These are phyloP conservation scores for Aspergillus kassunensis DNA, from an alignment of 495 filamentous ascomycete genomes.

Conservation along the genomic window DNA sequence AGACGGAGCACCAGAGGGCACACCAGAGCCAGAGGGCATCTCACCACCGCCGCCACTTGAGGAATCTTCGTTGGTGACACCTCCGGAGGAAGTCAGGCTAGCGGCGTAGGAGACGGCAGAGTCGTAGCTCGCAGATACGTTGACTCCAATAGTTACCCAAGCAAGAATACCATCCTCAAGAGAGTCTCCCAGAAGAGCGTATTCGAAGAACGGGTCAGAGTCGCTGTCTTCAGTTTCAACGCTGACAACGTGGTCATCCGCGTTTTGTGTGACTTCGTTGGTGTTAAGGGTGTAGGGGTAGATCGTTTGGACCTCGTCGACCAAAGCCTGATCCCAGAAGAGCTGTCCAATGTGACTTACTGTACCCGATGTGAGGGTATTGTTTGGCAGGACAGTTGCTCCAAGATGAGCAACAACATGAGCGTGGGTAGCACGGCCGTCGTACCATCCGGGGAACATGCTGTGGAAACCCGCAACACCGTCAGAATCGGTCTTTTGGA, in stretches of 20 bases:
- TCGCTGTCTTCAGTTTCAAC: slow-evolving; percentile 40
- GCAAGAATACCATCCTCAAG: slow-evolving; percentile 52
- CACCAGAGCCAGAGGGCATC: neutral
- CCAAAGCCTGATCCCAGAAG: slow-evolving; percentile 55
- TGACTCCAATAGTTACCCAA: slow-evolving; percentile 53
- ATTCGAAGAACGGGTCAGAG: slow-evolving; percentile 57
- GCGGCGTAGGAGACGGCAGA: neutral
- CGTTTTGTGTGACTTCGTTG: slow-evolving; percentile 42
- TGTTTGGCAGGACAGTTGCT: slow-evolving; percentile 40
- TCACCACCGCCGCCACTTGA: no score
- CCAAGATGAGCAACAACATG: slow-evolving; percentile 47
- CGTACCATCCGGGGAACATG: slow-evolving; percentile 53
- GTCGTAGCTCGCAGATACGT: slow-evolving; percentile 33
- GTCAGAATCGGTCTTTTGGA: slow-evolving; percentile 44
- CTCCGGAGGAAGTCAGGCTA: neutral
- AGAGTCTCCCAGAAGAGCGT: slow-evolving; percentile 49
- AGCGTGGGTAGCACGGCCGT: slow-evolving; percentile 44
- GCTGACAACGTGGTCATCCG: slow-evolving; percentile 45
- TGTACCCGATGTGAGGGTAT: slow-evolving; percentile 44
- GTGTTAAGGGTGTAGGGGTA: slow-evolving; percentile 54
- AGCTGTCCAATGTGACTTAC: slow-evolving; percentile 56
- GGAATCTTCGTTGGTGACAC: neutral
- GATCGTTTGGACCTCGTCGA: slow-evolving; percentile 39
- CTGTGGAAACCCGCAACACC: slow-evolving; percentile 47
- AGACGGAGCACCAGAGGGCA: neutral